Evolutionary conservation across 176 grass and related monocot genomes (phyloP).

Genomic region (Avena sativa): DNA sequence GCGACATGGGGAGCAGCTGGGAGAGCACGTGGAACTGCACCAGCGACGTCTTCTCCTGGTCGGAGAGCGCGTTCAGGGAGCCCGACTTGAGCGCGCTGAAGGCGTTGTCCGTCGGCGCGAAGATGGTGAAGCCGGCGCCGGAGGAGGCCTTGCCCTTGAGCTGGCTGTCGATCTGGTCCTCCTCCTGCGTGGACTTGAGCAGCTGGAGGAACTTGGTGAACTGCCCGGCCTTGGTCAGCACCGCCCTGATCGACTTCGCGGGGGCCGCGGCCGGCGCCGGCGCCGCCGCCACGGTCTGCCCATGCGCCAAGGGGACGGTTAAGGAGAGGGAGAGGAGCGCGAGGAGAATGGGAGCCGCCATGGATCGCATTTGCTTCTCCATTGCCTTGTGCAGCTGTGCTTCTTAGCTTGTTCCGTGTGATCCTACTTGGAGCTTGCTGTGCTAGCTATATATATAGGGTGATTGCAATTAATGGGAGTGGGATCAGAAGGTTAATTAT

Average conservation of each 20-base stretch:
- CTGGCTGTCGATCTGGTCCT: constrained; percentile 83
- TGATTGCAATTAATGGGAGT: background rate
- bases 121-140: constrained; percentile 70
- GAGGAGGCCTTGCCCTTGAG: constrained; percentile 73
- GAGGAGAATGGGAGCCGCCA: constrained; percentile 19
- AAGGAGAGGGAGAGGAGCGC: background rate
- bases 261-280: constrained; percentile 51
- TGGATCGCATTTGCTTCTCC: background rate
- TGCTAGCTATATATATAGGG: constrained; percentile 1
- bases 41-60: constrained; percentile 85
- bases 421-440: background rate
- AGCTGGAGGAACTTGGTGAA: constrained; percentile 84
- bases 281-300: constrained; percentile 1
- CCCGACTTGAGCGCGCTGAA: constrained; percentile 68
- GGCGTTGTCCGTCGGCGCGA: constrained; percentile 89
- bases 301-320: background rate
- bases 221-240: constrained; percentile 88
- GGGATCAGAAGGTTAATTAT: background rate
- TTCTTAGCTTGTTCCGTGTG: background rate
- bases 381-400: background rate
- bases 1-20: constrained; percentile 25
- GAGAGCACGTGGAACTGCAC: constrained; percentile 88
- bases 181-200: constrained; percentile 60
- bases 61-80: constrained; percentile 81
- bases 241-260: constrained; percentile 65